Conservation (phyloP, 768 basidiomycete genomes). For the Phylloporus sp. region DNA sequence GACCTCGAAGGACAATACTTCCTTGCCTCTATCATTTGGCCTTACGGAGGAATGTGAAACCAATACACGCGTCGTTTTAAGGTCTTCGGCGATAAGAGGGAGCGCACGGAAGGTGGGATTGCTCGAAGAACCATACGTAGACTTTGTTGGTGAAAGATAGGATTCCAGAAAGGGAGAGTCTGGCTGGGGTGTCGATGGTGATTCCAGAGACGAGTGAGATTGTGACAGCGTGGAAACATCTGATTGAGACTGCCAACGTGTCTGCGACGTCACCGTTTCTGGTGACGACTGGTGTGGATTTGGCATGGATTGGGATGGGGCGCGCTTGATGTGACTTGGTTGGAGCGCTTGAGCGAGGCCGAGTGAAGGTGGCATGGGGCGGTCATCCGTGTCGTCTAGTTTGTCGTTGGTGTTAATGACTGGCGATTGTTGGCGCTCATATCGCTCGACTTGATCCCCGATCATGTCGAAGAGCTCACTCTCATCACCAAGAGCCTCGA, state of each 20-base stretch:
- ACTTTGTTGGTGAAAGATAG: constrained; percentile 25
- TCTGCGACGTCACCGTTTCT: constrained; percentile 19
- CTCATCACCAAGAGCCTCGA: constrained; percentile 24
- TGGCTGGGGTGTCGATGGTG: constrained; percentile 14
- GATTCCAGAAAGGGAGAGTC: constrained; percentile 30
- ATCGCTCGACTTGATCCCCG: constrained; percentile 24
- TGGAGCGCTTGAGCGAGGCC: constrained; percentile 8
- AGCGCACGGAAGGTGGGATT: constrained; percentile 61
- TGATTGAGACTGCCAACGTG: constrained; percentile 21
- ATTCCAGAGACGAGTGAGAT: constrained; percentile 22
- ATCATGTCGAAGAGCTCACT: constrained; percentile 64
- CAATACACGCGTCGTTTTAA: constrained; percentile 61
- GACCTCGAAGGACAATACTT: constrained; percentile 86
- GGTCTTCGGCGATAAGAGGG: constrained; percentile 63
- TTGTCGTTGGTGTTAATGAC: constrained; percentile 23
- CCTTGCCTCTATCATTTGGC: constrained; percentile 87
- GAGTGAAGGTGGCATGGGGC: constrained; percentile 44
- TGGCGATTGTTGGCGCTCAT: constrained; percentile 7
- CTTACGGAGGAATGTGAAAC: constrained; percentile 83
- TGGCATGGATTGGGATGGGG: constrained; percentile 9
- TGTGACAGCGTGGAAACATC: constrained; percentile 20
- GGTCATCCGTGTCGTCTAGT: constrained; percentile 45
- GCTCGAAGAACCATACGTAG: constrained; percentile 17
- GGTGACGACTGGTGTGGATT: constrained; percentile 15
- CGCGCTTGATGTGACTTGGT: constrained; percentile 6